Evolutionary conservation across 2,329 filamentous ascomycete species (phyloP), one percentile per base, ranked within the genome.

Genomic region (Eutypa lata): DNA sequence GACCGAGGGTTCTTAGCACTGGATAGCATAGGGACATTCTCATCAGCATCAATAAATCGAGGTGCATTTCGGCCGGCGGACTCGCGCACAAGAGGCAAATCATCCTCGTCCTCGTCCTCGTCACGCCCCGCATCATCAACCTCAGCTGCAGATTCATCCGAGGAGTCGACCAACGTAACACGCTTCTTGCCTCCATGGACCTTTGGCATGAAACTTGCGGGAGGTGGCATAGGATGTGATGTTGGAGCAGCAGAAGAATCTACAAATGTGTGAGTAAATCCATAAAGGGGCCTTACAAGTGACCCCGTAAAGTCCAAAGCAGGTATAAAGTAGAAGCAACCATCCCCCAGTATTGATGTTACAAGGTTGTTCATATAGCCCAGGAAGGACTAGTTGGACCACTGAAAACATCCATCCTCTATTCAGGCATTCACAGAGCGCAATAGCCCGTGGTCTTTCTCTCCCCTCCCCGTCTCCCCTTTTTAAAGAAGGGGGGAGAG

Each of bases 121-220:
- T 60, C 61, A 7, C 52, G 40, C 10, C 57, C 56, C 21, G 51
- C 54, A 44, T 58, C 57, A 24, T 55, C 60, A 40, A 58, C 53
- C 47, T 61, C 64, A 11, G 50, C 55, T 42, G 59, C 60, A 35
- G 57, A 63, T 8, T 66, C 64, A 47, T 65, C 60, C 3, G 65
- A 65, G 7, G 61, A 64, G 47, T 62, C 60, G 42, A 22, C 44
- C 21, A 11, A 49, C 11, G 50, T 46, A 11, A 35, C 43, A 49
- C 14, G 45, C 24, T 43, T 55, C 33, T 40, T 53, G 33, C 40
- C 53, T 16, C 57, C 53, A 21, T 52, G 54, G 14, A 48, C 31
- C 13, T 50, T 61, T 7, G 65, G 63, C 65, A 67, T 65, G 38
- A 68, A 68, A 51, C 57, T 65, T 6, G 62, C 57, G 10, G 54